A percentile compares a stretch with the other conserved stretches of the same genome.
These are phyloP conservation scores for Verticillium klebahnii DNA, from an alignment of 2,329 filamentous ascomycete species.

Conservation along the genomic window DNA sequence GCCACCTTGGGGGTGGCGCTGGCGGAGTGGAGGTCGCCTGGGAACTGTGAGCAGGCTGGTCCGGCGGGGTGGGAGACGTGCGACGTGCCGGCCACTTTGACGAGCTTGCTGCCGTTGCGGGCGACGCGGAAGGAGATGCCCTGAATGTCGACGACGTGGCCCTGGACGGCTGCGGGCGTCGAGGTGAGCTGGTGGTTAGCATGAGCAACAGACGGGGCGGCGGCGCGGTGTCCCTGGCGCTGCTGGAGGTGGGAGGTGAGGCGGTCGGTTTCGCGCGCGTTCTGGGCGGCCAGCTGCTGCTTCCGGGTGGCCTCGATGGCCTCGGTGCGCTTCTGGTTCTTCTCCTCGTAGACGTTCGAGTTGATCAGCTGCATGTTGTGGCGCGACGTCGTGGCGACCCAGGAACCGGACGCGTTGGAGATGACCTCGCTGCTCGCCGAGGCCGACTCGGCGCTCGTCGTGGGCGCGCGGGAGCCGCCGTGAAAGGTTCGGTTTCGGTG, in stretches of 20 bases:
- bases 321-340: conserved; percentile 61
- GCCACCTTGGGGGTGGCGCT: conserved; percentile 71
- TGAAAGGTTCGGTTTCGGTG: conserved; percentile 52
- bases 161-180: conserved; percentile 24
- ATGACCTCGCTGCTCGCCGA: conserved; percentile 21
- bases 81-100: conserved; percentile 60
- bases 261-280: conserved; percentile 55
- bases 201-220: conserved; percentile 6
- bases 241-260: conserved; percentile 43
- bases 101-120: conserved; percentile 77
- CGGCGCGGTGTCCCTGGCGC: conserved; percentile 13
- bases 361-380: conserved; percentile 77
- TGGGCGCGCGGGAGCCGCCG: conserved; percentile 18
- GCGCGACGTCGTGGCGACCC: conserved; percentile 69
- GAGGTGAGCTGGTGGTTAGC: conserved; percentile 13
- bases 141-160: conserved; percentile 63
- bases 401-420: conserved; percentile 40
- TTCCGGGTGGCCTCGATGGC: conserved; percentile 67
- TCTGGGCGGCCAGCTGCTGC: conserved; percentile 48
- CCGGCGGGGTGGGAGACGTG: conserved; percentile 4
- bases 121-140: conserved; percentile 70
- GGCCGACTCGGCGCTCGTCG: conserved; percentile 17
- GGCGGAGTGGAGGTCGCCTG: conserved; percentile 55
- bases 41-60: conserved; percentile 14
- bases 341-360: conserved; percentile 70